A percentile compares a stretch with the other conserved stretches of the same genome.
These are phyloP conservation scores for Cryptosporidium tyzzeri DNA, from an alignment of 169 alveolate species.

Conservation along the genomic window DNA sequence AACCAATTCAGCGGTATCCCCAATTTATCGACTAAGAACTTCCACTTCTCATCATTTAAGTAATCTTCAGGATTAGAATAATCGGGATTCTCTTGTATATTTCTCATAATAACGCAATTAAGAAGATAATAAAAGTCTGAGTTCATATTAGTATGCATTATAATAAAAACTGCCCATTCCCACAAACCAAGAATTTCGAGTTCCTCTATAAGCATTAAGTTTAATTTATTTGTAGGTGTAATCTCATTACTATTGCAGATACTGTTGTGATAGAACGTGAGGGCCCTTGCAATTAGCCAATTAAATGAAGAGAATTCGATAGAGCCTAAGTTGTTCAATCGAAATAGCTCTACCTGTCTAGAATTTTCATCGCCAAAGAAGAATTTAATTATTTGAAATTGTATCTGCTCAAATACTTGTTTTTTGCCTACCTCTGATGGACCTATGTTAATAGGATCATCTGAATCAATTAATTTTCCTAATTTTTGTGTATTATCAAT, in stretches of 20 bases:
- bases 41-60: constrained; percentile 20
- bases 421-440: neutral
- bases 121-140: neutral
- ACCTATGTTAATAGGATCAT: neutral
- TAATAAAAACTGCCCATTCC: constrained; percentile 63
- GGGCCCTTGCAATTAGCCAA: constrained; percentile 30
- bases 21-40: constrained; percentile 3
- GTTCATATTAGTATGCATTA: constrained; percentile 1
- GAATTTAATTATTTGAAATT: constrained; percentile 27
- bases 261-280: constrained; percentile 8
- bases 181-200: constrained; percentile 49
- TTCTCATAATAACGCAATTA: constrained; percentile 30
- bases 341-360: neutral
- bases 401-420: constrained; percentile 11
- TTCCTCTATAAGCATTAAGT: constrained; percentile 30
- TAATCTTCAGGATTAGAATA: constrained; percentile 29
- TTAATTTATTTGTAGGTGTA: constrained; percentile 12
- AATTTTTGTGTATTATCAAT: neutral
- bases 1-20: constrained; percentile 50
- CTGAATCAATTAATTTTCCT: neutral
- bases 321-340: neutral
- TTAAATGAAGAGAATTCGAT: constrained; percentile 1
- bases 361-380: neutral
- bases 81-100: constrained; percentile 12
- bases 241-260: neutral